phyloP scores from a whole-genome alignment of 345 rosid species.

The Melaleuca alternifolia region DNA sequence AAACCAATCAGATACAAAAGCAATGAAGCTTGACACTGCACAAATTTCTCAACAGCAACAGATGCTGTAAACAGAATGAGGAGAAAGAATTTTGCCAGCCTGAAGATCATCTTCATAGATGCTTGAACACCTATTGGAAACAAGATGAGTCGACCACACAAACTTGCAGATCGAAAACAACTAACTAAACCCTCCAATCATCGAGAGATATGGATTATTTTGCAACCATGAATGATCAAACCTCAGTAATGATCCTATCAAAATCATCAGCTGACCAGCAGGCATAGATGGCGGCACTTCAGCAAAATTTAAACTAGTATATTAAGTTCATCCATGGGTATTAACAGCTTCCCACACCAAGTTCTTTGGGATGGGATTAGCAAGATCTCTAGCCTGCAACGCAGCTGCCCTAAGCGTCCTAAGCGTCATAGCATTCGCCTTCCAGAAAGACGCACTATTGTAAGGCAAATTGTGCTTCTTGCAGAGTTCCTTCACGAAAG shows the following conservation, averaged over 20 bases:
- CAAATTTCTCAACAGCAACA: background rate
- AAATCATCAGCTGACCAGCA: background rate
- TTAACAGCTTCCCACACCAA: constrained; percentile 90
- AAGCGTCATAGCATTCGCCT: constrained; percentile 68
- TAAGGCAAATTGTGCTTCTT: constrained; percentile 88
- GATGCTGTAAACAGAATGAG: background rate
- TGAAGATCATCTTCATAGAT: background rate
- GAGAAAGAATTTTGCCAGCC: background rate
- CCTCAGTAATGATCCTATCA: background rate
- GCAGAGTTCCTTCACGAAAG: constrained; percentile 70
- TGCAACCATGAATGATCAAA: background rate
- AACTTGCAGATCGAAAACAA: background rate
- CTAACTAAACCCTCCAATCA: background rate
- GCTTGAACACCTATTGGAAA: background rate
- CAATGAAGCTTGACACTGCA: background rate
- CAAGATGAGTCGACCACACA: background rate
- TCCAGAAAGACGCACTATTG: constrained; percentile 63
- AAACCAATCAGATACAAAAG: background rate
- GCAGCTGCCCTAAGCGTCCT: constrained; percentile 64
- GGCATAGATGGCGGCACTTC: background rate
- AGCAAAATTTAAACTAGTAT: background rate
- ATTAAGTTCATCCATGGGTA: constrained; percentile 55
- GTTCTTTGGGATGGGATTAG: constrained; percentile 57
- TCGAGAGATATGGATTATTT: background rate
- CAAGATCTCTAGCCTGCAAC: constrained; percentile 59